Percentiles rank a stretch among this genome's conserved stretches.
Evolutionary conservation across 768 basidiomycete genomes (phyloP).

Genomic region (Trametes coccinea): DNA sequence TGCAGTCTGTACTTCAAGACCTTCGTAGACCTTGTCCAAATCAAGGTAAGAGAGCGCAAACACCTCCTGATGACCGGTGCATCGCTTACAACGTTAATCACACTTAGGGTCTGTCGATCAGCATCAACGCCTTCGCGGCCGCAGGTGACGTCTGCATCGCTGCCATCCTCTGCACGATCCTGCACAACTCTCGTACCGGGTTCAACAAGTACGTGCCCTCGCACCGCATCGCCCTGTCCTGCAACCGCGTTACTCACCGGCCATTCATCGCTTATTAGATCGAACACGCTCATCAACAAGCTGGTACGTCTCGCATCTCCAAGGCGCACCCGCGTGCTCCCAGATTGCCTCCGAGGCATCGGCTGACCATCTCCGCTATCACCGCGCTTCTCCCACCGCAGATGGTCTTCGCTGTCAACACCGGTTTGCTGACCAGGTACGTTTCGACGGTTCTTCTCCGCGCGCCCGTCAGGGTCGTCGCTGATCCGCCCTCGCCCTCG

Average conservation of each 20-base stretch:
- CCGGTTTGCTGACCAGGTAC: constrained; percentile 41
- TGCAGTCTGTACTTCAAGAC: constrained; percentile 5
- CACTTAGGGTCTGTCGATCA: constrained; percentile 52
- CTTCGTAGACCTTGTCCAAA: constrained; percentile 8
- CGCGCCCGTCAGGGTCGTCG: background rate
- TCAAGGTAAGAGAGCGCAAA: constrained; percentile 2
- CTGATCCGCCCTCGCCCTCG: background rate
- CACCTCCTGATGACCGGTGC: background rate
- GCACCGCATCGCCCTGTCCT: background rate
- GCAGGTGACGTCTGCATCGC: constrained; percentile 53
- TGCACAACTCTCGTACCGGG: constrained; percentile 52
- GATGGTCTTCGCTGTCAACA: constrained; percentile 45
- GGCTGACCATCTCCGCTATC: background rate
- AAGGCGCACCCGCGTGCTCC: constrained; percentile 10
- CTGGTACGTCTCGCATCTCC: constrained; percentile 17
- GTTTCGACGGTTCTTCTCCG: background rate
- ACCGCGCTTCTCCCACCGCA: constrained; percentile 9
- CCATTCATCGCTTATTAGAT: constrained; percentile 28
- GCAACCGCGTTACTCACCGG: background rate
- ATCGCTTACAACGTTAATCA: background rate
- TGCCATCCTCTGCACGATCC: constrained; percentile 47
- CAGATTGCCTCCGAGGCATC: constrained; percentile 14
- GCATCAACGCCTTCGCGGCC: constrained; percentile 54
- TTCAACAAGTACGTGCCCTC: constrained; percentile 38
- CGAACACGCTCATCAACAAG: constrained; percentile 47